These are phyloP conservation scores for Trifolium dubium DNA, from an alignment of 306 rosid species.

Conservation along the genomic window DNA sequence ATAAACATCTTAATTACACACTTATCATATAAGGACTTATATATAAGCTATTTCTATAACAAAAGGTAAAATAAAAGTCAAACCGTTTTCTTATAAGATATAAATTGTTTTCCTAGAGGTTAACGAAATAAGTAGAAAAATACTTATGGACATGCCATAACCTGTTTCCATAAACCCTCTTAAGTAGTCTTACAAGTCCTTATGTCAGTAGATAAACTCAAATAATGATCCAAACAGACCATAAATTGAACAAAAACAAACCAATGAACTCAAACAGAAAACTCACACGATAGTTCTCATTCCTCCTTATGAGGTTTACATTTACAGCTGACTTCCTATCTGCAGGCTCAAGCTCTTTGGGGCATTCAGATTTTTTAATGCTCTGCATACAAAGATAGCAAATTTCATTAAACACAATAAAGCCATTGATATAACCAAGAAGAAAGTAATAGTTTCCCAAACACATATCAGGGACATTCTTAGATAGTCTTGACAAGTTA, in stretches of 20 bases:
- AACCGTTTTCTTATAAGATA: background rate
- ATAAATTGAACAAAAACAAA: conserved; percentile 34
- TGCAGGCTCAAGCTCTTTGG: conserved; percentile 91
- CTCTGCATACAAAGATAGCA: conserved; percentile 64
- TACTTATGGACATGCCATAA: background rate
- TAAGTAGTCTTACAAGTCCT: background rate
- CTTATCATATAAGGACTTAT: background rate
- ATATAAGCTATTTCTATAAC: background rate
- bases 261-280: conserved; percentile 36
- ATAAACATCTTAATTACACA: background rate
- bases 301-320: conserved; percentile 87
- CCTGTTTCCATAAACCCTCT: background rate
- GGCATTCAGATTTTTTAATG: conserved; percentile 89
- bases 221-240: background rate
- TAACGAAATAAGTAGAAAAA: background rate
- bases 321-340: conserved; percentile 79
- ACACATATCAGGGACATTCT: conserved; percentile 21
- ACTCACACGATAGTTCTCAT: conserved; percentile 82
- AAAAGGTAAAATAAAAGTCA: background rate
- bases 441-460: conserved; percentile 25
- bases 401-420: conserved; percentile 15
- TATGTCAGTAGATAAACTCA: background rate
- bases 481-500: conserved; percentile 8
- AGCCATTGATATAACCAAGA: conserved; percentile 4
- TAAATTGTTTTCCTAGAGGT: background rate